Evolutionary conservation across 768 basidiomycete species (phyloP), one percentile per base, ranked within the genome.

Genomic region (Naganishia friedmannii): DNA sequence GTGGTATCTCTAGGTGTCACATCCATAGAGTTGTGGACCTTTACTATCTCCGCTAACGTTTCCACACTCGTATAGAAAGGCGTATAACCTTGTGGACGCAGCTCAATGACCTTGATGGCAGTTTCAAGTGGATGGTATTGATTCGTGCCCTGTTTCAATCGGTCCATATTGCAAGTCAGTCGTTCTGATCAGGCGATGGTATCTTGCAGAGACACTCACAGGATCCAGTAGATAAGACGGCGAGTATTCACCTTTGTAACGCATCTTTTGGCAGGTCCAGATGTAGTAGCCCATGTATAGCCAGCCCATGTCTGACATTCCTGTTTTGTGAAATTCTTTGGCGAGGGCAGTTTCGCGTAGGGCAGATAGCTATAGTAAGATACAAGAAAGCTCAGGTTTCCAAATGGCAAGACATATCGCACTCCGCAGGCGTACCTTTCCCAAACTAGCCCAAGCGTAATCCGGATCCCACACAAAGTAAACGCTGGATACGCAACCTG

Each of bases 231-330:
- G 85, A 73, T 86, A 92, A 2, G 94, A 96, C 0, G 95, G 95
- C 0, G 84, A 79, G 74, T 94, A 99, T 67, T 96, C 93, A 32
- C 88, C 93, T 77, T 99, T 99, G 82, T 99, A 98, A 67, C 85
- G 85, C 96, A 98, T 98, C 81, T 99, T 99, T 63, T 83, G 86
- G 77, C 94, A 97, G 1, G 90, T 87, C 74, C 96, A 86, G 46
- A 98, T 90, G 79, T 97, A 98, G 80, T 87, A 97, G 8, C 94
- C 96, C 89, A 99, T 90, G 78, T 96, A 96, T 28, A 94, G 82
- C 70, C 85, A 88, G 12, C 83, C 78, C 86, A 93, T 85, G 0
- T 82, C 84, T 0, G 83, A 77, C 23, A 85, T 83, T 2, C 93
- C 94, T 19, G 88, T 88, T 48, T 85, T 84, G 57, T 86, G 81